Base-by-base conservation (phyloP, 1,284 basidiomycete species). In the Gomphus sp. region DNA sequence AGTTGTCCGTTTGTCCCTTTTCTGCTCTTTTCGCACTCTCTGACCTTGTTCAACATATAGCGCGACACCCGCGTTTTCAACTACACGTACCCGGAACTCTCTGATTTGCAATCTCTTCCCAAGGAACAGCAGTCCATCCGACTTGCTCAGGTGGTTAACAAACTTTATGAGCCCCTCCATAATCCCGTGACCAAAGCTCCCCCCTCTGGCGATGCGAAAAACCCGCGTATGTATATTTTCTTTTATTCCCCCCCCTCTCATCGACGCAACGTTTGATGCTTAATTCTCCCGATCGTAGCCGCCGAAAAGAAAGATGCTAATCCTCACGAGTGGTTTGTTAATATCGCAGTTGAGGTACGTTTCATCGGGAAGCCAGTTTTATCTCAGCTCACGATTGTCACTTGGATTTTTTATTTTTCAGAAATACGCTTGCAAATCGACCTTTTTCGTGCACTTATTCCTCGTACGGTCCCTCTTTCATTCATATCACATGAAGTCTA, bases 261-360 rank as follows among this genome's bases (percentile, higher is more conserved):
- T n/a, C n/a, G n/a, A n/a, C n/a, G n/a, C n/a, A n/a, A n/a, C n/a
- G n/a, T n/a, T n/a, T n/a, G n/a, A n/a, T n/a, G n/a, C n/a, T n/a
- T n/a, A n/a, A n/a, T n/a, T n/a, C n/a, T n/a, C n/a, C n/a, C n/a
- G n/a, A n/a, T n/a, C n/a, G n/a, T n/a, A n/a, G n/a, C n/a, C n/a
- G n/a, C n/a, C n/a, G n/a, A n/a, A n/a, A n/a, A n/a, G 6, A 7
- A 36, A 31, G 33, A n/a, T 36, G 39, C 11, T 14, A 8, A 22
- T 53, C 53, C 56, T 52, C 61, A 59, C 34, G 61, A 55, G 37
- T 59, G 58, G 49, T 41, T 59, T 48, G 48, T 49, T 10, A 43
- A 55, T 25, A 55, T 55, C 14, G 6, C 25, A 12, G 54, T 47
- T 22, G 41, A 55, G 41, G 54, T 47, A n/a, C n/a, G 43, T 44